Evolutionary conservation across 2,329 filamentous ascomycete genomes (phyloP), one percentile per base, ranked within the genome.

Genomic region (Penicillium sp.): DNA sequence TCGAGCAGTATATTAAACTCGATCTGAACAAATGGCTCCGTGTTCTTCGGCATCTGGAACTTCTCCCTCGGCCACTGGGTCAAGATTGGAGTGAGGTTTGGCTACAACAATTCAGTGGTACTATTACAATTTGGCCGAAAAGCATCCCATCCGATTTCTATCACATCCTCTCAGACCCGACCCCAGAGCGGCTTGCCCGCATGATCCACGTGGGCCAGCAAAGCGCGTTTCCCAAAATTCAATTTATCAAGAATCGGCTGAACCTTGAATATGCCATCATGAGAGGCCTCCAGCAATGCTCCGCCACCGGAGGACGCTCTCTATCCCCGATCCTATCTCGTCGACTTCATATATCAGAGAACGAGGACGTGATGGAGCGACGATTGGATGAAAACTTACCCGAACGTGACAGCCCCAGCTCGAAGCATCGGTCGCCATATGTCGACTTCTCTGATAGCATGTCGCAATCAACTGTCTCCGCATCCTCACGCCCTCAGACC

Each of bases 21-120:
- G 93, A 98, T 67, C 78, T 98, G 58, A 94, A 87, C 60, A 98
- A 98, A 74, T 98, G 93, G 89, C 82, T 98, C 31, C 93, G 93
- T 65, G 91, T 98, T 16, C 79, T 97, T 34, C 85, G 90, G 1
- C 89, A 96, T 64, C 79, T 97, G 0, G 93, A 98, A 68, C 77
- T 98, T 3, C 79, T 98, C 0, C 93, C 93, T 0, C 82, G 93
- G 0, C 89, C 89, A 0, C 69, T 97, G 18, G 91, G 90, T 2
- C 91, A 97, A 68, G 93, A 98, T 66, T 98, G 93, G 93, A 90
- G 85, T 48, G 87, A 95, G 69, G 82, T 98, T 18, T 98, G 91
- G 87, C 78, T 98, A 39, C 93, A 98, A 67, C 82, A 89, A 48
- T 98, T 98, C 68, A 86, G 85, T 53, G 93, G 93, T 23, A 97